Percentiles rank a stretch among this genome's conserved stretches.
phyloP scores from a whole-genome alignment of 345 rosid genomes.

The Luvunga scandens region DNA sequence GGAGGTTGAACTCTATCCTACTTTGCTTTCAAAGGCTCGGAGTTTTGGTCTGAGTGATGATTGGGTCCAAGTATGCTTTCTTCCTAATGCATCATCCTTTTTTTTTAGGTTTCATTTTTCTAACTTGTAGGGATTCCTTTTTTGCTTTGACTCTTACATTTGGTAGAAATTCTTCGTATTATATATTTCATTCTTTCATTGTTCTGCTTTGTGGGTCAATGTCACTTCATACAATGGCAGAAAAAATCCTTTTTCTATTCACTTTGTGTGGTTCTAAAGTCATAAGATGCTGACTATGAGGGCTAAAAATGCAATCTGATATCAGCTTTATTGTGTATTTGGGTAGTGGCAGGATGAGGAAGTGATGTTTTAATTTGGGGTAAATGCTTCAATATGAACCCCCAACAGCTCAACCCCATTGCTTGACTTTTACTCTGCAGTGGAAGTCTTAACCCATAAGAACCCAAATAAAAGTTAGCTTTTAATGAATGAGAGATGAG shows the following conservation, averaged over 20 bases:
- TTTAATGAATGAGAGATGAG: too few species aligned
- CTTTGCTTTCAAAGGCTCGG: constrained; percentile 89
- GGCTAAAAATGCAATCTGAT: neutral
- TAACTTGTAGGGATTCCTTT: neutral
- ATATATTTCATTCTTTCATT: neutral
- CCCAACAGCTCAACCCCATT: too few species aligned
- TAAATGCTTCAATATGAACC: neutral
- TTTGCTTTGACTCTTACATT: neutral
- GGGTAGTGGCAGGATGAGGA: neutral
- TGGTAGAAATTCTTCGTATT: neutral
- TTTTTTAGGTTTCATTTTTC: neutral
- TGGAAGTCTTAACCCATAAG: too few species aligned
- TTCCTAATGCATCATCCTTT: neutral
- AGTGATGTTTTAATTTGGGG: neutral
- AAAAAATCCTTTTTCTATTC: neutral
- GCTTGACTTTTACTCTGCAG: too few species aligned
- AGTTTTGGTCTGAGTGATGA: constrained; percentile 81
- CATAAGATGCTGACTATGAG: neutral
- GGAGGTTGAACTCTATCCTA: constrained; percentile 90
- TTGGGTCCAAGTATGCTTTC: constrained; percentile 72
- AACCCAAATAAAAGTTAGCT: too few species aligned
- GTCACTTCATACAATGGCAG: neutral
- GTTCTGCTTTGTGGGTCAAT: neutral
- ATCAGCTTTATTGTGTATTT: neutral
- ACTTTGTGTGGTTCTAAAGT: neutral